Evolutionary conservation across 202 grass and related monocot species (phyloP), one percentile per base, ranked within the genome.

Genomic region (Setaria italica): DNA sequence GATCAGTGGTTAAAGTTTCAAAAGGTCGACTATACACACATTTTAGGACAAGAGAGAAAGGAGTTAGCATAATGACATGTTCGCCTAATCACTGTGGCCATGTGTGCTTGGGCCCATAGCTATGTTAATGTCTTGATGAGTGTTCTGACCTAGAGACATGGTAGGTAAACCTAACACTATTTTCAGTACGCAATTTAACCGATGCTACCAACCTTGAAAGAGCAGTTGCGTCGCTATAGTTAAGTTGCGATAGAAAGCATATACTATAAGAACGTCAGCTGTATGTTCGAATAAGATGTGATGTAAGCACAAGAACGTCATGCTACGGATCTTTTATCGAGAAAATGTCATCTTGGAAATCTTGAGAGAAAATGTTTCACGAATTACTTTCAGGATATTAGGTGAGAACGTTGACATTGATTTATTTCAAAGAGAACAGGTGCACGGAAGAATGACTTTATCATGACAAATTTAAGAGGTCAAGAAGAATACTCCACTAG

Each of bases 151-250:
- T 47, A 62, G 78, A 80, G n/a, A 62, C 39, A 87, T 74, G 53
- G 80, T 80, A 76, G 80, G 75, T 84, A 80, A 90, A 80, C 89
- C 80, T 84, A 87, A 87, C 89, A 20, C 75, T 63, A 68, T 32
- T 2, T 62, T 87, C 67, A 83, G 74, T 62, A 53, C 35, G 29
- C 68, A 69, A 79, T 71, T 54, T 87, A 62, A 79, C 70, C 34
- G 41, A 6, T 25, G 59, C n/a, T 32, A 9, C 80, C 60, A 90
- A 87, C 62, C 62, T 70, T 53, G 43, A 58, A 37, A 46, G 17
- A 60, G 4, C 50, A 58, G 65, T 58, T 42, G 12, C 34, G 54
- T 71, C 15, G 14, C 65, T 65, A 32, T 72, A 39, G 35, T 75
- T 39, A 78, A 47, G 43, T 53, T 10, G 25, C 42, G 59, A 74